Conservation (phyloP, 139 green algal species). For the Micractinium conductrix region DNA sequence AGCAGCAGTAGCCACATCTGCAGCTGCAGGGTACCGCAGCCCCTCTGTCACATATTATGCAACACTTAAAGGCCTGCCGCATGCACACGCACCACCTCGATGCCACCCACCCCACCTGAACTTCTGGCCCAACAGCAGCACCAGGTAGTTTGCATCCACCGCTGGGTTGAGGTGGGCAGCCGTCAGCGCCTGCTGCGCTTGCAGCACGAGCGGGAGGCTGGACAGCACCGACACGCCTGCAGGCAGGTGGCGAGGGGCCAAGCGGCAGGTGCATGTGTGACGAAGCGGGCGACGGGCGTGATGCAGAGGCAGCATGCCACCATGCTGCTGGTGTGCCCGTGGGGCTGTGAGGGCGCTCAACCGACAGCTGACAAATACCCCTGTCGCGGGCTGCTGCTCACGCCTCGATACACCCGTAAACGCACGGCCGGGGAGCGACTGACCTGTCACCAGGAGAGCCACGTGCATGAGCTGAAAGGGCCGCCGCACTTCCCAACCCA, state of each 20-base stretch:
- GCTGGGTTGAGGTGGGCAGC: not conserved
- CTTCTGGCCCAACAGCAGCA: slow-evolving; percentile 3
- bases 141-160: not conserved
- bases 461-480: slow-evolving; percentile 9
- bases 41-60: not conserved
- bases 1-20: not conserved
- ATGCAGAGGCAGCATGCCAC: too few species aligned
- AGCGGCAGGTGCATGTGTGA: too few species aligned
- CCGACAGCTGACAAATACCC: too few species aligned
- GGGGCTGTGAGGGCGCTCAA: too few species aligned
- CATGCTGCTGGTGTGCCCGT: too few species aligned
- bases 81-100: not conserved
- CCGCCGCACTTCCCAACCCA: not conserved
- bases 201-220: not conserved
- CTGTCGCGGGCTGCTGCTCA: too few species aligned
- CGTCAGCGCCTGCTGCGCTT: not conserved
- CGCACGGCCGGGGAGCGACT: not conserved
- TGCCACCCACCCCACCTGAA: not conserved
- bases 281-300: too few species aligned
- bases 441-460: slow-evolving; percentile 7
- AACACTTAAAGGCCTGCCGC: not conserved
- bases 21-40: not conserved
- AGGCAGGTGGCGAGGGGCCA: too few species aligned
- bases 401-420: too few species aligned
- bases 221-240: not conserved